These are phyloP conservation scores for Podospora comata DNA, from an alignment of 495 filamentous ascomycete genomes.

Conservation along the genomic window DNA sequence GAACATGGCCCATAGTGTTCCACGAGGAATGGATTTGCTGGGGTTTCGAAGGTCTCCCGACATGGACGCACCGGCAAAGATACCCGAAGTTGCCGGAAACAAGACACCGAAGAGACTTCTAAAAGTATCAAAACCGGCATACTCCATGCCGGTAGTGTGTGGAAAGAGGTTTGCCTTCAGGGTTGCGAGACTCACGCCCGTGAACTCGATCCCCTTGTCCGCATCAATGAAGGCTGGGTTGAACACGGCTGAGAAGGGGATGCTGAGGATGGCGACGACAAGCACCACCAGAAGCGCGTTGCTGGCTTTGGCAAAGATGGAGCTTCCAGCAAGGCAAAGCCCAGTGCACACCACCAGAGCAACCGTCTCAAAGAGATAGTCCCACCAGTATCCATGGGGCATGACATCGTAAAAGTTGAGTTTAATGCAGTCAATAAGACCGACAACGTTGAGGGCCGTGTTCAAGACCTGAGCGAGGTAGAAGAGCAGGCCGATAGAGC, in stretches of 20 bases:
- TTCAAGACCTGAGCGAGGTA: conserved; percentile 83
- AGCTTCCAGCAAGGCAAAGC: conserved; percentile 76
- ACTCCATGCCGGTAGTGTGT: conserved; percentile 32
- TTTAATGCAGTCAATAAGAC: conserved; percentile 76
- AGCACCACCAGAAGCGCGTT: conserved; percentile 75
- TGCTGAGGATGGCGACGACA: conserved; percentile 72
- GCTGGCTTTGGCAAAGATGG: conserved; percentile 75
- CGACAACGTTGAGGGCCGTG: conserved; percentile 85
- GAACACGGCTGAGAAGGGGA: conserved; percentile 70
- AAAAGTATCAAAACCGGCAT: conserved; percentile 66
- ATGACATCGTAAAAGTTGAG: conserved; percentile 74
- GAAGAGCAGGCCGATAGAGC: conserved; percentile 87
- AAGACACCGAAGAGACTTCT: conserved; percentile 84
- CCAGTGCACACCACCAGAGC: conserved; percentile 70
- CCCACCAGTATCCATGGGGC: conserved; percentile 68
- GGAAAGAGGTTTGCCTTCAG: conserved; percentile 71
- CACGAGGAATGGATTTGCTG: conserved; percentile 78
- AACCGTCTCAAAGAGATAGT: conserved; percentile 73
- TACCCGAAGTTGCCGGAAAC: conserved; percentile 74
- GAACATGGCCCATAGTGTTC: conserved; percentile 71
- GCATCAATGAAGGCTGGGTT: conserved; percentile 63
- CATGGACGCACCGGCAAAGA: conserved; percentile 81
- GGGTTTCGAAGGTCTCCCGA: conserved; percentile 81
- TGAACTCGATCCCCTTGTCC: conserved; percentile 65
- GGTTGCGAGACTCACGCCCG: conserved; percentile 66